Conservation (phyloP, 768 basidiomycete genomes). For the Leccinum broughii region DNA sequence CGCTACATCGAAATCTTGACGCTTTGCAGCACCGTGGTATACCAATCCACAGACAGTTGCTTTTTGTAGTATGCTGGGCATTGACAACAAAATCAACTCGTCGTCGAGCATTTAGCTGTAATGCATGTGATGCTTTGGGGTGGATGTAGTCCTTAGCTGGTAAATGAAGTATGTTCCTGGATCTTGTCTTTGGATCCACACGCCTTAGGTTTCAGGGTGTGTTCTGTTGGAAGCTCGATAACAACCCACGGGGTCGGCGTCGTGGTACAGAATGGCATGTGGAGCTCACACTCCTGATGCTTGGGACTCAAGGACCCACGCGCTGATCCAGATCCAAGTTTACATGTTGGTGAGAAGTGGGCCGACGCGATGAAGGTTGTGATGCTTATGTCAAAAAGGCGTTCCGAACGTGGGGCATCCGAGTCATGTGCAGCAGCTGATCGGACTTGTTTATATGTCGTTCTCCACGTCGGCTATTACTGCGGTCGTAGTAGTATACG, state of each 20-base stretch:
- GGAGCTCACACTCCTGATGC: conserved; percentile 26
- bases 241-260: conserved; percentile 3
- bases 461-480: too few species aligned
- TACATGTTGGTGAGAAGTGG: conserved; percentile 79
- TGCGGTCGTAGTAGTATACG: too few species aligned
- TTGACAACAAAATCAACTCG: conserved; percentile 69
- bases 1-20: background rate
- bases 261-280: conserved; percentile 54
- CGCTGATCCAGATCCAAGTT: conserved; percentile 70
- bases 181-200: background rate
- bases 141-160: background rate
- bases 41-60: conserved; percentile 89
- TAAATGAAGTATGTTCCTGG: background rate
- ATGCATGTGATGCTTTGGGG: background rate
- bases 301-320: conserved; percentile 69
- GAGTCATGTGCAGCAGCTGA: too few species aligned
- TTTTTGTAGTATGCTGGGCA: conserved; percentile 75
- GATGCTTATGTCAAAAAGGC: conserved; percentile 79
- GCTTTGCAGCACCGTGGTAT: conserved; percentile 64
- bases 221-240: background rate
- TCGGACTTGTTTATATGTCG: too few species aligned
- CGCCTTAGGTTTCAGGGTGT: background rate
- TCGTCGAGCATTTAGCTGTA: conserved; percentile 8
- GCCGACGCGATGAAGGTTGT: conserved; percentile 76
- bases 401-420: conserved; percentile 44